Base-by-base conservation (phyloP, 352 stramenopile species). In the Pythium rhizo-oryzae region DNA sequence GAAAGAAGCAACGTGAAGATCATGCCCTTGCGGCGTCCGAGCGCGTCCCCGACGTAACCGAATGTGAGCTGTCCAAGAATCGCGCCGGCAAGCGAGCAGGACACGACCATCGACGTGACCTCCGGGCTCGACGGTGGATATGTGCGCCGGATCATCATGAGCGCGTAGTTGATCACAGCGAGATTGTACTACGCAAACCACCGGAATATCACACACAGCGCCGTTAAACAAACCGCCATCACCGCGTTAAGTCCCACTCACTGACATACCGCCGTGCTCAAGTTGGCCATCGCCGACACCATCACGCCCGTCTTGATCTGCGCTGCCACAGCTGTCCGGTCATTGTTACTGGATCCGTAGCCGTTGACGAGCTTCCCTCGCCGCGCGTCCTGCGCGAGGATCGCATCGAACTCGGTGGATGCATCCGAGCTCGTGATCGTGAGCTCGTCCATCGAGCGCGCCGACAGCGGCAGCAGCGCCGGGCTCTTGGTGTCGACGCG, bases 1-100 rank as follows among this genome's bases (percentile, higher is more conserved):
- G 87, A 83, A 30, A 94, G 65, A 60, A 92, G 8, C 49, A 94
- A 68, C 51, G 88, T 93, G 49, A 92, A 68, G 59, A 93, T 87
- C 82, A 96, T 92, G 24, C 70, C 85, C 65, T 86, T 89, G 56
- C 78, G 75, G 25, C 86, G 80, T 6, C 86, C 86, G 44, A 94
- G 67, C n/a, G 79, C 72, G 21, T 90, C 78, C 50, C 86, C 88
- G 25, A 93, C 79, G 59, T 94, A 94, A 16, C 88, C 88, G 58
- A 94, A 94, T 23, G 83, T 86, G 55, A 94, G 74, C 65, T 94
- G 86, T 5, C 86, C 88, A 24, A 85, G 67, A 57, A 96, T 92
- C n/a, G 86, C 88, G 4, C 88, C 88, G 4, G 90, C 74, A n/a
- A 96, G 75, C 28, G 86, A 65, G 35, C 59, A 65, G 13, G 59